Evolutionary conservation across 139 green algal species (phyloP), one percentile per base, ranked within the genome.

Genomic region (Zygnema cylindricum): DNA sequence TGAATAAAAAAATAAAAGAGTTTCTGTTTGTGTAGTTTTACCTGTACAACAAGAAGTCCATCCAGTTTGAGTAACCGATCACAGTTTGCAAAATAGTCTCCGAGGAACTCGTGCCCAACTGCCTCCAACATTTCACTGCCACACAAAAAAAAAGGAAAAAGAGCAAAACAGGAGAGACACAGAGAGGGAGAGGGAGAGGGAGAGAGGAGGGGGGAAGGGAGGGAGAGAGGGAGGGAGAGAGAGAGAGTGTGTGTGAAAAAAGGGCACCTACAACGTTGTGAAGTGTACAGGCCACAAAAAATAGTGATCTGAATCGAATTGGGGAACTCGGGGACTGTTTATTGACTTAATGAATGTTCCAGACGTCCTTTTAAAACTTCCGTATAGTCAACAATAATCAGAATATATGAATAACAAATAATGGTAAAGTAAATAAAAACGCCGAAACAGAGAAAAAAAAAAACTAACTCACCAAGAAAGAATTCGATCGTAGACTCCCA

Each of bases 111-210:
- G 86, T 99, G 96, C 1, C 97, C 97, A 57, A 99, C 97, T 0
- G 97, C 97, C 93, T 99, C 97, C 43, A 99, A 97, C 97, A 99
- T 99, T 93, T 99, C 97, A 84, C 94, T 92, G 69, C 73, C 69
- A 87, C 30, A 11, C 23, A 11, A n/a, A n/a, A n/a, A 63, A 33
- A 32, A 73, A 32, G 69, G 75, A 79, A 33, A 25, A 82, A 40
- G 75, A 82, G 32, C n/a, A n/a, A n/a, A n/a, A n/a, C n/a, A n/a
- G n/a, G n/a, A n/a, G n/a, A n/a, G n/a, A n/a, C n/a, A n/a, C n/a
- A 33, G 30, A 79, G 30, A 30, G 75, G 25, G 30, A 25, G 75
- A 30, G 75, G 75, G 32, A 82, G 25, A 25, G 75, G 32, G 75
- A 25, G 32, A 25, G 32, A 82, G 75, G 75, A 82, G 75, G 71